phyloP scores from a whole-genome alignment of 2,329 filamentous ascomycete genomes.

The Pseudohalonectria lignicola region DNA sequence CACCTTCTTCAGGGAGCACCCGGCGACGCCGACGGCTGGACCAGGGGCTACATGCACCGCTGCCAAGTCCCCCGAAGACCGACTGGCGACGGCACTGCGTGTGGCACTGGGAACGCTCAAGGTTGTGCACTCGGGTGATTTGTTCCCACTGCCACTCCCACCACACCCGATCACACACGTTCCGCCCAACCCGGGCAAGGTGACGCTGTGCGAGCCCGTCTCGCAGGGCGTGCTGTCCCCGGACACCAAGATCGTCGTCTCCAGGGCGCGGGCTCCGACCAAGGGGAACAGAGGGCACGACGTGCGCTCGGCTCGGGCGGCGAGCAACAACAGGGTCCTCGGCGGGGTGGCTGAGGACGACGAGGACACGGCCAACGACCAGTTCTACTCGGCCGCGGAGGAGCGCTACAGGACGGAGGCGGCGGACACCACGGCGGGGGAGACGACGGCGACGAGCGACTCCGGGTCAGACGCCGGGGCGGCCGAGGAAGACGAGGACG shows the following conservation, averaged over 20 bases:
- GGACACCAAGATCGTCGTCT: slow-evolving; percentile 74
- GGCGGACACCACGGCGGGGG: slow-evolving; percentile 46
- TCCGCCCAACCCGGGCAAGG: slow-evolving; percentile 72
- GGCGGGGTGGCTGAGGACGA: slow-evolving; percentile 52
- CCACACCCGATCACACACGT: slow-evolving; percentile 82
- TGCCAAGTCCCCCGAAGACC: slow-evolving; percentile 35
- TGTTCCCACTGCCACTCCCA: slow-evolving; percentile 65
- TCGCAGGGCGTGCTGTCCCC: slow-evolving; percentile 72
- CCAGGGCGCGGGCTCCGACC: slow-evolving; percentile 47
- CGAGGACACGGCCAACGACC: slow-evolving; percentile 79
- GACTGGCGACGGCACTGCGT: slow-evolving; percentile 56
- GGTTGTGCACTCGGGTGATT: slow-evolving; percentile 75
- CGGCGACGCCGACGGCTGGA: slow-evolving; percentile 16
- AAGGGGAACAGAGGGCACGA: slow-evolving; percentile 42
- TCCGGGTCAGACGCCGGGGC: slow-evolving; percentile 49
- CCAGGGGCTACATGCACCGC: slow-evolving; percentile 18
- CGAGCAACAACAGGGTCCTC: slow-evolving; percentile 30
- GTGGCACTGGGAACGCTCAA: slow-evolving; percentile 61
- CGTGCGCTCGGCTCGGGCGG: background rate
- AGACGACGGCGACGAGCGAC: slow-evolving; percentile 35
- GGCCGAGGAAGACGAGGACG: slow-evolving; percentile 59
- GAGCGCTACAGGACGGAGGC: slow-evolving; percentile 55
- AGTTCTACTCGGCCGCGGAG: slow-evolving; percentile 87
- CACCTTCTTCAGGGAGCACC: slow-evolving; percentile 62
- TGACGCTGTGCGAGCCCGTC: slow-evolving; percentile 90